These are phyloP conservation scores for Cornus suecica DNA, from an alignment of 148 eudicot species.

Conservation along the genomic window DNA sequence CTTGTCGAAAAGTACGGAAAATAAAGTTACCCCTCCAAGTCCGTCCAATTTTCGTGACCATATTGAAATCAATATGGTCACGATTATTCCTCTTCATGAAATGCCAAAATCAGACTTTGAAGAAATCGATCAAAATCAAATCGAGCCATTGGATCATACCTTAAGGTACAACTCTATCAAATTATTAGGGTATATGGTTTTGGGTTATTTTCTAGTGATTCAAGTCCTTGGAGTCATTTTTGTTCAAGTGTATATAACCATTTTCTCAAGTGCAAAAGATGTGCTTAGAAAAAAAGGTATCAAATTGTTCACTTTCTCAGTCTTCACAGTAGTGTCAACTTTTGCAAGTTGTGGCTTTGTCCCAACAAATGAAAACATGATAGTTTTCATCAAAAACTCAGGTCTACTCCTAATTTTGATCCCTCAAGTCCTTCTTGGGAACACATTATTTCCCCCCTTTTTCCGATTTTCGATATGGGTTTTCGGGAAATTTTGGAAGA, in stretches of 20 bases:
- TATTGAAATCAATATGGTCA: no score
- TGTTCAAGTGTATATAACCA: conserved; percentile 28
- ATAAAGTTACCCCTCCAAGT: conserved; percentile 10
- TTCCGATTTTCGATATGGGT: conserved; percentile 41
- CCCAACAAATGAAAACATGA: conserved; percentile 83
- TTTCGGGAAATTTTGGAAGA: conserved; percentile 31
- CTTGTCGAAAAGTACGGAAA: conserved; percentile 1
- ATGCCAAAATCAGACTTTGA: background rate
- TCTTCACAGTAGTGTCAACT: conserved; percentile 58
- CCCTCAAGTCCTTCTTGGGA: conserved; percentile 65
- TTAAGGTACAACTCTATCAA: conserved; percentile 34
- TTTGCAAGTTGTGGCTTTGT: conserved; percentile 71
- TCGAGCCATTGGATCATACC: background rate
- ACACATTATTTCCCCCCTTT: conserved; percentile 51
- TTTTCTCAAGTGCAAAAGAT: conserved; percentile 33
- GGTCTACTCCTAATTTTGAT: conserved; percentile 54
- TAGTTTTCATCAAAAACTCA: conserved; percentile 47
- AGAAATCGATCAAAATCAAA: background rate
- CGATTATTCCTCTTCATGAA: no score
- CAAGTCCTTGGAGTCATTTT: conserved; percentile 34
- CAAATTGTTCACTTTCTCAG: conserved; percentile 32
- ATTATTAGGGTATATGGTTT: conserved; percentile 29
- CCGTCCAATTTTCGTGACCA: background rate
- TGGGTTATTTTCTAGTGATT: conserved; percentile 30
- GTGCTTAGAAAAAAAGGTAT: conserved; percentile 49